phyloP scores from a whole-genome alignment of 805 yeast genomes.

The Hagleromyces aurorensis region DNA sequence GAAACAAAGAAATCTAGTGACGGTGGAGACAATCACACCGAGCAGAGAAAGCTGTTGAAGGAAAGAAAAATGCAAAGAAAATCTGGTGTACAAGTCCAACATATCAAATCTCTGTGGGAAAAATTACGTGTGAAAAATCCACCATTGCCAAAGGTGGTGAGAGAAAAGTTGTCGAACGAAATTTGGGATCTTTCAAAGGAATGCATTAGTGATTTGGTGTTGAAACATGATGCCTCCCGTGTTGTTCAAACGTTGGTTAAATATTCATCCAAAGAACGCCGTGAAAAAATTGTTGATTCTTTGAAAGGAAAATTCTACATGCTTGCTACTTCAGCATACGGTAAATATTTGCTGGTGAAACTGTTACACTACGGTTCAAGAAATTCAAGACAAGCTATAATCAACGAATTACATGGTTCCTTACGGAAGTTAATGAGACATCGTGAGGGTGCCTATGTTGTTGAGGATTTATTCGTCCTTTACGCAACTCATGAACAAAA shows the following conservation, averaged over 20 bases:
- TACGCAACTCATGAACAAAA: conserved; percentile 81
- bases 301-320: conserved; percentile 71
- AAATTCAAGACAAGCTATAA: conserved; percentile 63
- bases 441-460: conserved; percentile 96
- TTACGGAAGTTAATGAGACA: conserved; percentile 90
- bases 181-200: conserved; percentile 78
- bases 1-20: conserved; percentile 27
- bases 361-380: conserved; percentile 87
- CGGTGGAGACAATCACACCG: conserved; percentile 51
- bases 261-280: conserved; percentile 71
- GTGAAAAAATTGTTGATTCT: conserved; percentile 58
- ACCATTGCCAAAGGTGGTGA: conserved; percentile 63
- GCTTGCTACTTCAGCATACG: conserved; percentile 87
- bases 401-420: conserved; percentile 84
- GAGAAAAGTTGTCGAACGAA: conserved; percentile 73
- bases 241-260: conserved; percentile 91
- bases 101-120: conserved; percentile 87
- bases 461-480: conserved; percentile 82
- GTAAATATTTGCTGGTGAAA: conserved; percentile 84
- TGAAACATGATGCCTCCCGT: conserved; percentile 95
- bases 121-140: conserved; percentile 78
- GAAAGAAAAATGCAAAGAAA: conserved; percentile 85
- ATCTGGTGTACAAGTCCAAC: conserved; percentile 78
- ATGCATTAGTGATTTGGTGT: conserved; percentile 71
- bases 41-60: conserved; percentile 65